phyloP scores from a whole-genome alignment of 2,329 filamentous ascomycete species.

The Colletotrichum echinochloae region DNA sequence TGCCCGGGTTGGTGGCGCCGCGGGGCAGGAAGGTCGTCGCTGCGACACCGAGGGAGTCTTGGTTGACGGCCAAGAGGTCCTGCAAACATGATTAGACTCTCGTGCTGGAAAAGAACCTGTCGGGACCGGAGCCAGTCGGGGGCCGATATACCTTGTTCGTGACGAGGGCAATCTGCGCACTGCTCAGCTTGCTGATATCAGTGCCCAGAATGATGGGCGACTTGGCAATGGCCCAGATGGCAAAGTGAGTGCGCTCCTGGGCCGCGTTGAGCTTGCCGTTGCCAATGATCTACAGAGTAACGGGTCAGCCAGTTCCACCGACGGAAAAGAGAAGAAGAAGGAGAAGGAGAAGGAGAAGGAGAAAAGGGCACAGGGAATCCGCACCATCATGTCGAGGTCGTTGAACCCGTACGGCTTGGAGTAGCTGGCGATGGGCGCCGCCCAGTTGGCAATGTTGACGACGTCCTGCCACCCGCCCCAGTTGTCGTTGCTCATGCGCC shows the following conservation, averaged over 20 bases:
- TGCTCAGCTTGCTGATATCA: slow-evolving; percentile 46
- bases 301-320: neutral
- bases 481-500: slow-evolving; percentile 49
- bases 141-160: neutral
- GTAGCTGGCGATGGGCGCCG: slow-evolving; percentile 24
- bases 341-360: neutral
- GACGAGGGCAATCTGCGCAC: neutral
- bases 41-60: neutral
- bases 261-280: slow-evolving; percentile 46
- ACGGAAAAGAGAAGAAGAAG: neutral
- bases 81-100: neutral
- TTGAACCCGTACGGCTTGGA: slow-evolving; percentile 7
- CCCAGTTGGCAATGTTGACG: slow-evolving; percentile 44
- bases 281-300: slow-evolving; percentile 39
- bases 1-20: neutral
- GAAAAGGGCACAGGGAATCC: neutral
- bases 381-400: slow-evolving; percentile 55
- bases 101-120: neutral
- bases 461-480: slow-evolving; percentile 42
- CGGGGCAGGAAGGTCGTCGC: neutral
- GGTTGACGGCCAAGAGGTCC: neutral
- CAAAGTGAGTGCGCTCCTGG: slow-evolving; percentile 58
- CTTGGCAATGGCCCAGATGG: slow-evolving; percentile 59
- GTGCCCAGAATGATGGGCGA: slow-evolving; percentile 57
- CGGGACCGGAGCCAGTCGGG: neutral